phyloP scores from a whole-genome alignment of 768 basidiomycete genomes.

The Leccinum arenicola region DNA sequence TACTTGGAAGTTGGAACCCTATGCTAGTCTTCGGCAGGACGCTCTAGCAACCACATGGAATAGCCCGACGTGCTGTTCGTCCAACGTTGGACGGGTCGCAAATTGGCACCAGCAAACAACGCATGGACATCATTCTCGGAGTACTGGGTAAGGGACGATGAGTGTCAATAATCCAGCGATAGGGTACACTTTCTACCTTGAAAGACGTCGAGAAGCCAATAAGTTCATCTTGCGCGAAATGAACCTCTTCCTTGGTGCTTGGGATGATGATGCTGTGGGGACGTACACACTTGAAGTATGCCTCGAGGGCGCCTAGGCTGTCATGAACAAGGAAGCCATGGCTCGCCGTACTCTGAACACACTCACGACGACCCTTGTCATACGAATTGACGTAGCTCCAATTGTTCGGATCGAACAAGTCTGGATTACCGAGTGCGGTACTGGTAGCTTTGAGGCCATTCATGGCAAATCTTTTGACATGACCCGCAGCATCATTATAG shows the following conservation, averaged over 20 bases:
- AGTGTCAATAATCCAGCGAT: neutral
- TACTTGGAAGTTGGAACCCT: slow-evolving; percentile 35
- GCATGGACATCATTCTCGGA: slow-evolving; percentile 65
- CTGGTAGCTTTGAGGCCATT: slow-evolving; percentile 77
- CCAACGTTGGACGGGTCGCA: slow-evolving; percentile 89
- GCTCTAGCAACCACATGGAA: slow-evolving; percentile 88
- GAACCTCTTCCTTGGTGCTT: slow-evolving; percentile 38
- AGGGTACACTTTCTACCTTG: slow-evolving; percentile 56
- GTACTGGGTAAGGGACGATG: slow-evolving; percentile 49
- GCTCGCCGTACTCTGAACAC: neutral
- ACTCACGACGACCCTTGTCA: slow-evolving; percentile 53
- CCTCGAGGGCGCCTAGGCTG: slow-evolving; percentile 71
- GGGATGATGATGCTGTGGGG: slow-evolving; percentile 58
- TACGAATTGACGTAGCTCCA: slow-evolving; percentile 71
- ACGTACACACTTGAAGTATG: slow-evolving; percentile 69
- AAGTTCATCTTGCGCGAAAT: slow-evolving; percentile 68
- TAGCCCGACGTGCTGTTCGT: slow-evolving; percentile 67
- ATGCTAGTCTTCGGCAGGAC: slow-evolving; percentile 52
- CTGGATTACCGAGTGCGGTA: slow-evolving; percentile 63
- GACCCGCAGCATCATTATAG: slow-evolving; percentile 78
- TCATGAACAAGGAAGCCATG: neutral
- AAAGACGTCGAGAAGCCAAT: slow-evolving; percentile 83
- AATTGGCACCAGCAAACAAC: slow-evolving; percentile 69
- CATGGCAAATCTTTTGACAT: slow-evolving; percentile 77
- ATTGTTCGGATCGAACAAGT: slow-evolving; percentile 57